phyloP scores from a whole-genome alignment of 2,329 filamentous ascomycete species.

The Colletotrichum tanaceti region DNA sequence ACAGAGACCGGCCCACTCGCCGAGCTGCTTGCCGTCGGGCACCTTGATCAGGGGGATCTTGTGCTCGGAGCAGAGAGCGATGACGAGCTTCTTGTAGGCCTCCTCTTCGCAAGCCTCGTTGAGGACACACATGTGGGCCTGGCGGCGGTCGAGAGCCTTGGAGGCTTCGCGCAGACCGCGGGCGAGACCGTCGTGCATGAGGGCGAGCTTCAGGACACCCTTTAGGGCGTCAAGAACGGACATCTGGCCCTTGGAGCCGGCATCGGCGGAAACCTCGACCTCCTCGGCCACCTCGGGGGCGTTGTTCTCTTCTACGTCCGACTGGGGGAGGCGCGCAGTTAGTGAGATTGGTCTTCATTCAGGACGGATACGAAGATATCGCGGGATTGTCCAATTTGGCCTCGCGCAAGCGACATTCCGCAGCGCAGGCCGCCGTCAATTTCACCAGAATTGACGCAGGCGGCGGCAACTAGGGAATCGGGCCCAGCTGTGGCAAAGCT shows the following conservation, averaged over 20 bases:
- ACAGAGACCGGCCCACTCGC: constrained; percentile 99
- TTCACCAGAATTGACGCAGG: background rate
- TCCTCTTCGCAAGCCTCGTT: constrained; percentile 99
- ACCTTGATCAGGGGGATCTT: constrained; percentile 99
- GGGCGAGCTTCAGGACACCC: constrained; percentile 97
- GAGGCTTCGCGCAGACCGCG: constrained; percentile 97
- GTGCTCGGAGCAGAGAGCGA: constrained; percentile 98
- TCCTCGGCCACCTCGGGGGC: constrained; percentile 85
- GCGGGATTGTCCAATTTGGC: constrained; percentile 4
- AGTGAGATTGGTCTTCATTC: constrained; percentile 32
- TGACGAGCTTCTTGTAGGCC: constrained; percentile 99
- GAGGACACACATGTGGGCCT: constrained; percentile 99
- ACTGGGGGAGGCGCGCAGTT: constrained; percentile 65
- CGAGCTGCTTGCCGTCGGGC: constrained; percentile 98
- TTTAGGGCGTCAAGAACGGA: constrained; percentile 98
- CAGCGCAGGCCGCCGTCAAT: background rate
- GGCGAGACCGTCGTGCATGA: constrained; percentile 99
- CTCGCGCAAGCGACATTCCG: background rate
- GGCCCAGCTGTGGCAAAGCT: background rate
- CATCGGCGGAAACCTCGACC: constrained; percentile 96
- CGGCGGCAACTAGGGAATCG: background rate
- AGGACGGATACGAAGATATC: background rate
- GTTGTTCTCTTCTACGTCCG: constrained; percentile 99
- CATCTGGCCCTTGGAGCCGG: constrained; percentile 91
- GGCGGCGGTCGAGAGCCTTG: constrained; percentile 98